These are phyloP conservation scores for Aureobasidium sp. DNA, from an alignment of 2,329 filamentous ascomycete genomes.

Conservation along the genomic window DNA sequence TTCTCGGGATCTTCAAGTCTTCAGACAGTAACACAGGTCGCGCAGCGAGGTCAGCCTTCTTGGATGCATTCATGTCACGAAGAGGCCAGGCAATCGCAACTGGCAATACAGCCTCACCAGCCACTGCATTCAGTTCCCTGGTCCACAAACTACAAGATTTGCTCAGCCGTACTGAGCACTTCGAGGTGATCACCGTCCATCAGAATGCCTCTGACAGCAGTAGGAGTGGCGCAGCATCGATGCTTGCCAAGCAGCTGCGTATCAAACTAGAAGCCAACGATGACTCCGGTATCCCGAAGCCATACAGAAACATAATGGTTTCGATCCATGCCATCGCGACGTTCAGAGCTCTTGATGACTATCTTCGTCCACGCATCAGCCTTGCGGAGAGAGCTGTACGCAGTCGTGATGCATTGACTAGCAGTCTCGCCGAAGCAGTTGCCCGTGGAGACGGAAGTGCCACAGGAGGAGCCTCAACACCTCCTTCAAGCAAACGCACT, in stretches of 20 bases:
- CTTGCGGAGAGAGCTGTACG: constrained; percentile 63
- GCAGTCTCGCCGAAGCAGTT: constrained; percentile 55
- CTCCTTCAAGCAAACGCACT: not conserved
- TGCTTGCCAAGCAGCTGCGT: constrained; percentile 92
- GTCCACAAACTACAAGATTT: constrained; percentile 93
- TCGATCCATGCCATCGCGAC: constrained; percentile 97
- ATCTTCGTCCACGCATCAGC: constrained; percentile 81
- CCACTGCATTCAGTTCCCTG: constrained; percentile 81
- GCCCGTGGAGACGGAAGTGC: constrained; percentile 44
- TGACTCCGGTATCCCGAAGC: constrained; percentile 76
- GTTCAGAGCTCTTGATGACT: constrained; percentile 94
- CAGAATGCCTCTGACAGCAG: constrained; percentile 86
- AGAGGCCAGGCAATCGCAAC: constrained; percentile 56
- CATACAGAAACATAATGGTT: constrained; percentile 93
- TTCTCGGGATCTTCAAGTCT: constrained; percentile 75
- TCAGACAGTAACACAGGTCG: constrained; percentile 46
- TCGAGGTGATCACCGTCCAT: constrained; percentile 92
- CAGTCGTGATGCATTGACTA: constrained; percentile 52
- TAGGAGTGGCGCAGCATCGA: constrained; percentile 82
- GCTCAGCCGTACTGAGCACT: constrained; percentile 92
- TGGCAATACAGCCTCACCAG: constrained; percentile 57
- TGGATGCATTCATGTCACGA: constrained; percentile 85
- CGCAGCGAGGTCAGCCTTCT: constrained; percentile 71
- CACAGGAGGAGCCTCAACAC: constrained; percentile 33
- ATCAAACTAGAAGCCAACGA: constrained; percentile 84